A percentile compares a stretch with the other conserved stretches of the same genome.
Evolutionary conservation across 441 rosid genomes (phyloP).

Genomic region (Heliophila coronopifolia): DNA sequence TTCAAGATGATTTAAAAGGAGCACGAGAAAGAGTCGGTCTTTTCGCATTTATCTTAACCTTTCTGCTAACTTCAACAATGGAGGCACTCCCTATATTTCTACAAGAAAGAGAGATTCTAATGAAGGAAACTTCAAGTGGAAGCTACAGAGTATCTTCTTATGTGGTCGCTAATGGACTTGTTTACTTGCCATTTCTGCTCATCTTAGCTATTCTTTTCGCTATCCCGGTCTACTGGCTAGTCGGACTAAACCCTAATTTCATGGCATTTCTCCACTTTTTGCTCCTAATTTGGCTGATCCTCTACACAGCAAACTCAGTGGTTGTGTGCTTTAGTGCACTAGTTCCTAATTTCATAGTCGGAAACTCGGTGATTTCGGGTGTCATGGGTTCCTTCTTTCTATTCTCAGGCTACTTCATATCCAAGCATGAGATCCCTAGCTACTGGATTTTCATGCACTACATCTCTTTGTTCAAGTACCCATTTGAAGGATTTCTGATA

Average conservation of each 20-base stretch:
- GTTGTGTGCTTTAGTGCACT: constrained; percentile 89
- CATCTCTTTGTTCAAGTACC: constrained; percentile 81
- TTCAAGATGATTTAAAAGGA: constrained; percentile 51
- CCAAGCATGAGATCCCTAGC: constrained; percentile 61
- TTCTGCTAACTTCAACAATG: constrained; percentile 70
- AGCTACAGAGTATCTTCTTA: constrained; percentile 90
- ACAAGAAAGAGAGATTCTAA: constrained; percentile 85
- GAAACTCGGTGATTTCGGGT: constrained; percentile 79
- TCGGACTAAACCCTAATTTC: constrained; percentile 59
- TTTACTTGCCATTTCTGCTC: constrained; percentile 83
- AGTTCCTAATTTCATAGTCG: constrained; percentile 87
- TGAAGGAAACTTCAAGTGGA: constrained; percentile 78
- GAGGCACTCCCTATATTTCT: constrained; percentile 88
- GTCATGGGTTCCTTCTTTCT: constrained; percentile 93
- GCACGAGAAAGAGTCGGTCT: constrained; percentile 83
- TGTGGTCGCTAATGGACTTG: constrained; percentile 72
- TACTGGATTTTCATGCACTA: constrained; percentile 95
- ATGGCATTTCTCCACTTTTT: constrained; percentile 65
- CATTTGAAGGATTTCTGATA: constrained; percentile 82
- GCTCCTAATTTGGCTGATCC: constrained; percentile 76
- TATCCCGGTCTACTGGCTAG: constrained; percentile 76
- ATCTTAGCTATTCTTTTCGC: constrained; percentile 65
- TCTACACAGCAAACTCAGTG: constrained; percentile 89
- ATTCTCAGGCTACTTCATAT: constrained; percentile 89
- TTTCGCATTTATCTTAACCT: constrained; percentile 79